Evolutionary conservation across 2,329 filamentous ascomycete species (phyloP), one percentile per base, ranked within the genome.

Genomic region (Pseudocercospora vitis): DNA sequence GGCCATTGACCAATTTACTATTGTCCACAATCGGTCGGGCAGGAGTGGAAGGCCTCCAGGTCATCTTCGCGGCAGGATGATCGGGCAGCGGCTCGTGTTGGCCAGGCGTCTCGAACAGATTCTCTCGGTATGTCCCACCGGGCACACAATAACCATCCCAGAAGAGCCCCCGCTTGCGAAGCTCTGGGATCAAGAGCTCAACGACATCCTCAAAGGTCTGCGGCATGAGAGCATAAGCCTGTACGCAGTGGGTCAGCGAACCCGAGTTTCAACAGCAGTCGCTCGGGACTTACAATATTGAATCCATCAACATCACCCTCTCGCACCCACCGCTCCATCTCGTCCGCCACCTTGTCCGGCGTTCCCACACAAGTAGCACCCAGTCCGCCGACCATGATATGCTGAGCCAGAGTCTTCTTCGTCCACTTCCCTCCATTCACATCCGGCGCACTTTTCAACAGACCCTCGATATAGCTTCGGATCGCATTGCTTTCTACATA

Each of bases 221-320:
- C 0, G 85, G 85, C 62, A 85, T 84, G n/a, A 86, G 71, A 0
- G 82, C 81, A 58, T 88, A 87, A 1, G 81, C 82, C 71, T 70
- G 33, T 32, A 11, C 14, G 26, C 12, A 29, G 49, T 55, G 24
- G 60, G 49, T 51, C 24, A 29, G 14, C 18, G 26, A 24, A 31
- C 4, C 14, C 16, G 28, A 35, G 4, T 16, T 18, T 1, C 16
- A 40, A 44, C 7, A 3, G n/a, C 21, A 28, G 12, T 28, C 18
- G 8, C n/a, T n/a, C n/a, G 3, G 31, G 18, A 69, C 80, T 73
- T 66, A 84, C 84, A 67, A 89, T 78, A 65, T 90, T 90, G 70
- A 90, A 90, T 0, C 86, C 86, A 64, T 89, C 86, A 1, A 89
- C 79, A 59, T 88, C 86, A 0, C 83, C 85, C 66, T 88, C 85